Evolutionary conservation across 2,329 filamentous ascomycete species (phyloP), one percentile per base, ranked within the genome.

Genomic region (Penicillium expansum): DNA sequence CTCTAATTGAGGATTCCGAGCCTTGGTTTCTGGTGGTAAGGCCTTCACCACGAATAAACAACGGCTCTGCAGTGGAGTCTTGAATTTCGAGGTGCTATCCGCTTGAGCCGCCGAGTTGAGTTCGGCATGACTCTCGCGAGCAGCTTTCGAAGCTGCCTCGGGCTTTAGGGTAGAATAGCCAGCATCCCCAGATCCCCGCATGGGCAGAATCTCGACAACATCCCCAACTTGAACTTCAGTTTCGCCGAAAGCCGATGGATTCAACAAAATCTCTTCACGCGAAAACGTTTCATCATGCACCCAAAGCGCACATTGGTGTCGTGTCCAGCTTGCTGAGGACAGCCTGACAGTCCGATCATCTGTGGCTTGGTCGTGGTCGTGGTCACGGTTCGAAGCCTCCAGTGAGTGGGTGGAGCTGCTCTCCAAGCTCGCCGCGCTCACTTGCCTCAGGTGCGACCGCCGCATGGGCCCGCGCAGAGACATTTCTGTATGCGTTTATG

Each of bases 261-360:
- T 94, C 67, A 95, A 82, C 22, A 94, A 80, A 43, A 94, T 86
- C 65, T 93, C 90, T 67, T 95, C 90, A 56, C 83, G 83, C 9
- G 88, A 86, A 67, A 92, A 88, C 41, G 83, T 85, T 63, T 95
- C 90, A 71, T 92, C 89, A 64, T 85, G 82, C 8, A 82, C 80
- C 80, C 81, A 83, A 14, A 84, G 71, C 3, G 77, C 78, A 64
- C 80, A 83, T 59, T 69, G 67, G 8, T 69, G 69, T 14, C 70
- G 68, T 47, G 61, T 67, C 37, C 72, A 63, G 29, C 69, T 70
- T 30, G 65, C 60, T 3, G 62, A 64, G 5, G 68, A 68, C 18
- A 67, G 49, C 14, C 68, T 63, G 27, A 67, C 58, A 6, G 59
- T 63, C 53, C 61, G 65, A 20, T 69, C 67, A 45, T 71, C 67